Evolutionary conservation across 768 basidiomycete species (phyloP), one percentile per base, ranked within the genome.

Genomic region (Lactifluus pinguis): DNA sequence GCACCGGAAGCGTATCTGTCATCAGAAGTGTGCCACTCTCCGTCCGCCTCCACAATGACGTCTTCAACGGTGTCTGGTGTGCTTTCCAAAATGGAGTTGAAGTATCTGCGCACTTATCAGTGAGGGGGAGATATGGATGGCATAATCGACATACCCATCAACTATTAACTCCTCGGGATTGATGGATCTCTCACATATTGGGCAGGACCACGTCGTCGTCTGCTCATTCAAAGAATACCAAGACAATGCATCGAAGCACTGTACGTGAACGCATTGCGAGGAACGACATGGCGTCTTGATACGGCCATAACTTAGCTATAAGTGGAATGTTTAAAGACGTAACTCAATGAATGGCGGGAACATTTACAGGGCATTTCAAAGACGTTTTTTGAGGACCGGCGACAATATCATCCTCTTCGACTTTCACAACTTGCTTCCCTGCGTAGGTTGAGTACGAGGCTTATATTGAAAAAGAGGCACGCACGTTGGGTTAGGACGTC

Each of bases 221-320:
- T 92, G 87, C 69, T 95, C 91, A 84, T 97, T 98, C 71, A 95
- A 84, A 5, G 87, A 86, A 69, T 88, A 92, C 94, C 94, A 99
- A 44, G 89, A 92, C 17, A 79, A 80, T 0, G 94, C 94, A 72
- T 99, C 97, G 73, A 98, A 99, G 71, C 97, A 99, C 67, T 94
- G 90, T 7, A 89, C 76, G 72, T 98, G 97, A 41, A 89, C 84
- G 69, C 97, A 98, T 61, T 79, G 77, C n/a, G 76, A 79, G 0
- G 97, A 95, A 34, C 95, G 89, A 70, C 89, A 86, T 8, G 97
- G 95, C 0, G 82, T 87, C 38, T 73, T 77, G 58, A 99, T 84
- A 6, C 95, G 89, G 72, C 86, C 82, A 71, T 89, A 97, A 49
- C 91, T 92, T 62, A 99, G 76, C 95, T 81, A 65, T 49, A 45